These are phyloP conservation scores for Gastrolobium bilobum DNA, from an alignment of 306 rosid species.

Conservation along the genomic window DNA sequence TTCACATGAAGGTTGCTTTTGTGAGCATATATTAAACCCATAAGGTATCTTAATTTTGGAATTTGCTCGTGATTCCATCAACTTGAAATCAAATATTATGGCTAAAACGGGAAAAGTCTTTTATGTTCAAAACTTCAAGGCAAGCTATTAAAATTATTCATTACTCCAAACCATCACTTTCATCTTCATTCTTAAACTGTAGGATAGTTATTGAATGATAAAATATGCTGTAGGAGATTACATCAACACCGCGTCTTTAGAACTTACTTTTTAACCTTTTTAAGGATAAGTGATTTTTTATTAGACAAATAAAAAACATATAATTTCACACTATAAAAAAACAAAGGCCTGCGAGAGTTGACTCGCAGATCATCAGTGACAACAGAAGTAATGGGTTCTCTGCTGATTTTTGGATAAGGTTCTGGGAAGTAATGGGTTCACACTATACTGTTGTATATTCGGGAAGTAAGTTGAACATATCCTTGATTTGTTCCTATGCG, in stretches of 20 bases:
- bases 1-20: neutral
- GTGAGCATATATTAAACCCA: neutral
- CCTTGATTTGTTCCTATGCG: no score
- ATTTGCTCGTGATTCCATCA: neutral
- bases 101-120: neutral
- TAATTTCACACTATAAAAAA: neutral
- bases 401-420: neutral
- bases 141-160: neutral
- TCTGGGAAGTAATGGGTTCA: neutral
- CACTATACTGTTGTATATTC: no score
- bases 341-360: neutral
- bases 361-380: no score
- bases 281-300: neutral
- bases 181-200: conserved; percentile 27
- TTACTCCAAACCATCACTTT: conserved; percentile 30
- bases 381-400: neutral
- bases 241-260: neutral
- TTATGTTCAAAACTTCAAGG: conserved; percentile 9
- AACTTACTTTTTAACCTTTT: neutral
- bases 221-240: neutral
- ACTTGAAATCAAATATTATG: neutral
- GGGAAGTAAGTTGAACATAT: no score
- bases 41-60: conserved; percentile 20
- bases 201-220: neutral
- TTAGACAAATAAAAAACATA: neutral